phyloP scores from a whole-genome alignment of 345 rosid genomes.

The Murraya koenigii region DNA sequence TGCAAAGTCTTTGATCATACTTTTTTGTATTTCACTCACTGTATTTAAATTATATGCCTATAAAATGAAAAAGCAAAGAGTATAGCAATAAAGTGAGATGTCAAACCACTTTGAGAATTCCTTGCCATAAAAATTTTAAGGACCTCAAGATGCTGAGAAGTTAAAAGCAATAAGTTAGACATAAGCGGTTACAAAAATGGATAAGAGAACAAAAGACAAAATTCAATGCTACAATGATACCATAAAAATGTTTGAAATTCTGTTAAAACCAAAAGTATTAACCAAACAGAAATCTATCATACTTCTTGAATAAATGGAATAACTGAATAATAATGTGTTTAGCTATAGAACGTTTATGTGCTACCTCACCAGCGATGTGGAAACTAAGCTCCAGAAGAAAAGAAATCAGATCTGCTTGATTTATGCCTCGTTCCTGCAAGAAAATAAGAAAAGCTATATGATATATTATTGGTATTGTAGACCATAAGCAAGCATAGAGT shows the following conservation, averaged over 20 bases:
- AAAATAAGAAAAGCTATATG: slow-evolving; percentile 13
- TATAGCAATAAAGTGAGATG: background rate
- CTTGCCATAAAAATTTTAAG: background rate
- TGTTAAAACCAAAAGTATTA: background rate
- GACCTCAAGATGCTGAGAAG: slow-evolving; percentile 1
- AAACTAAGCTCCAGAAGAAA: slow-evolving; percentile 97
- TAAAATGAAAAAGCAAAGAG: slow-evolving; percentile 8
- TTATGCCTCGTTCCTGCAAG: slow-evolving; percentile 80
- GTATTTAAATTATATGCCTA: slow-evolving; percentile 87
- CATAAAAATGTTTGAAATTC: background rate
- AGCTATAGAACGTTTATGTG: background rate
- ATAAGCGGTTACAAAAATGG: background rate
- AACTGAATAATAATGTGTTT: background rate
- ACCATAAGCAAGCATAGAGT: background rate
- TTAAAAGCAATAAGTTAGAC: background rate
- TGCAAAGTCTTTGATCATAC: slow-evolving; percentile 83
- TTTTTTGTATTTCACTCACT: slow-evolving; percentile 66
- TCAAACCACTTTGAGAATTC: background rate
- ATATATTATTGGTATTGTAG: background rate
- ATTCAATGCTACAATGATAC: background rate
- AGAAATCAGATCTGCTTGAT: slow-evolving; percentile 81
- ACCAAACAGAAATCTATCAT: slow-evolving; percentile 1
- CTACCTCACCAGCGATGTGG: slow-evolving; percentile 89
- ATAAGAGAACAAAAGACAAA: background rate
- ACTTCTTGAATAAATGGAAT: background rate